Conservation (phyloP, 108 stramenopile genomes). For the Fistulifera solaris region DNA sequence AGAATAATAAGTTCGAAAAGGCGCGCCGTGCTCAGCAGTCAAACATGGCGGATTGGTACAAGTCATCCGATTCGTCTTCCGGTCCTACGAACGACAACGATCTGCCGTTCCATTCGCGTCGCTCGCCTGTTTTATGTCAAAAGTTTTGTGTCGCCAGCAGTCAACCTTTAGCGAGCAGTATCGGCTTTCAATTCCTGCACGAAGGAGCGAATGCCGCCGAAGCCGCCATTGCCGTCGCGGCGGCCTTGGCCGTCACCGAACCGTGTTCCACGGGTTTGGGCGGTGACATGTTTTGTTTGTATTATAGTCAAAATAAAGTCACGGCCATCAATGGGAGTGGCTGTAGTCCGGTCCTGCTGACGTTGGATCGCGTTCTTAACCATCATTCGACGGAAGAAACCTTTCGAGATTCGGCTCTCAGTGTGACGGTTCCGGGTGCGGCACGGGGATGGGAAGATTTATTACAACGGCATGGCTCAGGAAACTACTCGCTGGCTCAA, state of each 20-base stretch:
- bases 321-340: slow-evolving; percentile 86
- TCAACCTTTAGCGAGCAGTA: slow-evolving; percentile 65
- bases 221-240: slow-evolving; percentile 63
- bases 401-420: slow-evolving; percentile 50
- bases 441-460: slow-evolving; percentile 91
- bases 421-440: slow-evolving; percentile 94
- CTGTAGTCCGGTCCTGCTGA: slow-evolving; percentile 44
- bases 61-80: background rate
- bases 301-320: slow-evolving; percentile 65
- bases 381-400: background rate
- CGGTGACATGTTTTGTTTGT: slow-evolving; percentile 85
- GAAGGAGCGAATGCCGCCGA: slow-evolving; percentile 77
- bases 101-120: slow-evolving; percentile 37
- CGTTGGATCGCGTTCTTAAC: slow-evolving; percentile 38
- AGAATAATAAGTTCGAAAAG: too few species aligned
- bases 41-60: slow-evolving; percentile 15
- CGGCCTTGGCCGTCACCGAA: slow-evolving; percentile 64
- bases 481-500: slow-evolving; percentile 62
- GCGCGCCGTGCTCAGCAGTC: too few species aligned
- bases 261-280: slow-evolving; percentile 61
- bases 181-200: slow-evolving; percentile 53
- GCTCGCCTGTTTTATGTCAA: slow-evolving; percentile 58
- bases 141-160: slow-evolving; percentile 63
- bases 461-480: slow-evolving; percentile 48
- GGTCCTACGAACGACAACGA: background rate